A percentile compares a stretch with the other conserved stretches of the same genome.
Evolutionary conservation across 345 rosid genomes (phyloP).

Genomic region (Brassica carinata): DNA sequence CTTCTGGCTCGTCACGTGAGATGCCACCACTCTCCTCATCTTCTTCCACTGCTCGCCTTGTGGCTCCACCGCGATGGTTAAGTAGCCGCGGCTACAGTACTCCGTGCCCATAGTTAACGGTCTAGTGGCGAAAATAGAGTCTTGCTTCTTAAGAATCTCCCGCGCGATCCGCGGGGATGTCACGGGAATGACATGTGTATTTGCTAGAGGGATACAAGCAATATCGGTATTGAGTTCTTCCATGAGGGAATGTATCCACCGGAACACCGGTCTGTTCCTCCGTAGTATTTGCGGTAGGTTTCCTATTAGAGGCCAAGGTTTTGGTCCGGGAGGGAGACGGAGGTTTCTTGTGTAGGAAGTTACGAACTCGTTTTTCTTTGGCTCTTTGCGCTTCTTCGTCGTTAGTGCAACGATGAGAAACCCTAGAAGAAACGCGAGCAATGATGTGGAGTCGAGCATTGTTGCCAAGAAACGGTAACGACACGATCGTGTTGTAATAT

Average conservation of each 20-base stretch:
- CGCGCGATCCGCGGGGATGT: slow-evolving; percentile 45
- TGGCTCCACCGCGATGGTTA: neutral
- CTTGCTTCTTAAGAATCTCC: slow-evolving; percentile 46
- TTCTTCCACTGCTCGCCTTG: neutral
- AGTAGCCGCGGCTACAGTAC: neutral
- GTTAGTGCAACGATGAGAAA: slow-evolving; percentile 1
- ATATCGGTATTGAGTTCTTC: slow-evolving; percentile 41
- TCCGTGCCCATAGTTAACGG: slow-evolving; percentile 31
- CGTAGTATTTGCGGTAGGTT: slow-evolving; percentile 35
- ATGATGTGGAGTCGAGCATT: slow-evolving; percentile 12
- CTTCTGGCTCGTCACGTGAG: neutral
- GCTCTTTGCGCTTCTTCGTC: slow-evolving; percentile 18
- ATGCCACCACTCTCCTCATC: slow-evolving; percentile 1
- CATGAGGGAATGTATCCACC: slow-evolving; percentile 50
- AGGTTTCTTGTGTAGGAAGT: slow-evolving; percentile 14
- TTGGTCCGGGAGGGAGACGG: slow-evolving; percentile 48
- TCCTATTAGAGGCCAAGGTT: slow-evolving; percentile 52
- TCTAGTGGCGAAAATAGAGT: slow-evolving; percentile 47
- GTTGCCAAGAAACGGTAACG: neutral
- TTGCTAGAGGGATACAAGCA: slow-evolving; percentile 48
- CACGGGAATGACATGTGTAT: slow-evolving; percentile 36
- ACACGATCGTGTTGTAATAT: neutral
- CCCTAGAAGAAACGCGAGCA: slow-evolving; percentile 12
- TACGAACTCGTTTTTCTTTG: neutral
- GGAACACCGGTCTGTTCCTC: slow-evolving; percentile 41